phyloP scores from a whole-genome alignment of 345 rosid genomes.

The Melastoma malabathricum region DNA sequence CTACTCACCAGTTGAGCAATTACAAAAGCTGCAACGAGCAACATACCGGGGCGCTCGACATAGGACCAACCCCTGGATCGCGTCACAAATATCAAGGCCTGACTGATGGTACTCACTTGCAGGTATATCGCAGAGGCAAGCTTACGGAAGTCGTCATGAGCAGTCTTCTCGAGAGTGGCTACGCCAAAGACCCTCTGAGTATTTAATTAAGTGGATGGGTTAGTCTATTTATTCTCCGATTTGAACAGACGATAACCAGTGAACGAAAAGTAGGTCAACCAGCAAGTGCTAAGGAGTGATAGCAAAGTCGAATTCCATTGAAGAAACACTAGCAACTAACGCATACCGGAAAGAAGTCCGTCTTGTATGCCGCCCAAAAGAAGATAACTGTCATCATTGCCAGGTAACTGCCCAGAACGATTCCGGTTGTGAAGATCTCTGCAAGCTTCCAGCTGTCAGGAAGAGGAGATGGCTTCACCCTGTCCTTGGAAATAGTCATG shows the following conservation, averaged over 20 bases:
- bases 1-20: conserved; percentile 80
- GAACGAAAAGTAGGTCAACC: too few species aligned
- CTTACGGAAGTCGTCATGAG: conserved; percentile 79
- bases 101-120: conserved; percentile 96
- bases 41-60: conserved; percentile 81
- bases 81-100: conserved; percentile 94
- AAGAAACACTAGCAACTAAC: not conserved
- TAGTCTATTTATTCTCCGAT: too few species aligned
- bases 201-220: conserved; percentile 4
- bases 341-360: conserved; percentile 83
- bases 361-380: conserved; percentile 94
- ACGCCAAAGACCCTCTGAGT: conserved; percentile 68
- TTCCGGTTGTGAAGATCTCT: conserved; percentile 80
- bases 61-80: conserved; percentile 91
- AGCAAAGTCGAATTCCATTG: not conserved
- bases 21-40: conserved; percentile 63
- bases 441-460: conserved; percentile 99
- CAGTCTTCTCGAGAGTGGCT: conserved; percentile 72
- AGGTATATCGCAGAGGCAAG: conserved; percentile 93
- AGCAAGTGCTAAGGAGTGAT: too few species aligned
- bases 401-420: conserved; percentile 87
- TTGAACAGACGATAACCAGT: too few species aligned
- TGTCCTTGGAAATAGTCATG: conserved; percentile 96
- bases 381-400: conserved; percentile 98
- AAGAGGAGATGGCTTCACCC: conserved; percentile 97